phyloP scores from a whole-genome alignment of 371 early-diverging fungal species.

The Dinochytrium kinnereticum region DNA sequence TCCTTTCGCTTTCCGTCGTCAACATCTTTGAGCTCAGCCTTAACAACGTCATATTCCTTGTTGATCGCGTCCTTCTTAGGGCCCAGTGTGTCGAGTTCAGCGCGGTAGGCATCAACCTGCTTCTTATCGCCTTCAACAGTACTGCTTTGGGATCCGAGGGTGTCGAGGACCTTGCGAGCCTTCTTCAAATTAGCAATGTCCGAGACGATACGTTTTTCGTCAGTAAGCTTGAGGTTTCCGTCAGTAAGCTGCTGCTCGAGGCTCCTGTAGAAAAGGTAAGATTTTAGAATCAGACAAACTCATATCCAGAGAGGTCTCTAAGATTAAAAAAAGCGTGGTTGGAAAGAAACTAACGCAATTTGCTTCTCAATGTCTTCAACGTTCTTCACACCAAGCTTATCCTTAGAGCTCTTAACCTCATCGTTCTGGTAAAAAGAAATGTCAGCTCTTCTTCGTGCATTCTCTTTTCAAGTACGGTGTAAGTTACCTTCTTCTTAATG shows the following conservation, averaged over 20 bases:
- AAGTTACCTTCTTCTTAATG: conserved; percentile 75
- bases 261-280: conserved; percentile 50
- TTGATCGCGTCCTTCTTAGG: conserved; percentile 46
- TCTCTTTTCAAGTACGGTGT: conserved; percentile 1
- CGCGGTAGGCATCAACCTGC: conserved; percentile 42
- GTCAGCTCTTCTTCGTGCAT: neutral
- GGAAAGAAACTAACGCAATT: conserved; percentile 62
- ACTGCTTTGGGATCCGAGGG: conserved; percentile 57
- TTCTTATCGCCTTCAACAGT: conserved; percentile 74
- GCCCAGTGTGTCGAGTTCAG: conserved; percentile 42
- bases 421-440: conserved; percentile 53
- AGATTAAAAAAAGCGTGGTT: conserved; percentile 2
- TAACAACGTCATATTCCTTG: conserved; percentile 37
- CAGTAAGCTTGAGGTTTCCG: conserved; percentile 78
- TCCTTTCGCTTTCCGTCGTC: conserved; percentile 65
- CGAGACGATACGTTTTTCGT: conserved; percentile 82
- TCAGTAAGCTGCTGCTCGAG: conserved; percentile 79
- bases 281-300: conserved; percentile 7
- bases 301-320: too few species aligned
- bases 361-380: conserved; percentile 78
- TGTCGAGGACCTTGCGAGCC: conserved; percentile 76
- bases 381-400: conserved; percentile 79
- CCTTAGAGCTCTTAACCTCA: conserved; percentile 73
- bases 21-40: conserved; percentile 69
- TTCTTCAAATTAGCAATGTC: conserved; percentile 85